Evolutionary conservation across 2,329 filamentous ascomycete genomes (phyloP).

Genomic region (Talaromyces albobiverticillius): DNA sequence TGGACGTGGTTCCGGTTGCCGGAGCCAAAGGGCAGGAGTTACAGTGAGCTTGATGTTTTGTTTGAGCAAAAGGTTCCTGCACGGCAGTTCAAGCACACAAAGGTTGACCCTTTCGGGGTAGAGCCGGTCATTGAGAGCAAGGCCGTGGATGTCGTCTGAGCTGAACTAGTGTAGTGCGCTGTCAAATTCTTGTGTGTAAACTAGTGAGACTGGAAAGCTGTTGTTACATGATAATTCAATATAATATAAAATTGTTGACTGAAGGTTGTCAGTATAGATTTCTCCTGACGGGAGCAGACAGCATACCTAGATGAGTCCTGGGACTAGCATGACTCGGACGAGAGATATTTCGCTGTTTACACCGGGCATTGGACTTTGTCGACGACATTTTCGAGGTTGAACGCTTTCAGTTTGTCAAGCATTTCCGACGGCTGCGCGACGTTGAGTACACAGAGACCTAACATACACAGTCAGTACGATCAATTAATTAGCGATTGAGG

Average conservation of each 20-base stretch:
- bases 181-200: too few relatives aligned
- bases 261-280: too few relatives aligned
- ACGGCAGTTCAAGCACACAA: conserved; percentile 64
- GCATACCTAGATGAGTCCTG: too few relatives aligned
- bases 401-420: conserved; percentile 19
- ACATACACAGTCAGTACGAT: neutral
- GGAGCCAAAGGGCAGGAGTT: conserved; percentile 35
- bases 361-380: conserved; percentile 22
- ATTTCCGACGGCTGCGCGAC: conserved; percentile 26
- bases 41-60: conserved; percentile 39
- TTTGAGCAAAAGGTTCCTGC: conserved; percentile 68
- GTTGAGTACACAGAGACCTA: conserved; percentile 33
- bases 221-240: too few relatives aligned
- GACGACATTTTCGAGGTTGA: conserved; percentile 17
- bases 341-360: too few relatives aligned
- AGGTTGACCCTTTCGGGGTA: conserved; percentile 53
- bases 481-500: neutral
- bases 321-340: too few relatives aligned
- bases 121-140: too few relatives aligned
- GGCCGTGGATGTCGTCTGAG: too few relatives aligned
- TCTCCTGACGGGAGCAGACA: too few relatives aligned
- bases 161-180: too few relatives aligned
- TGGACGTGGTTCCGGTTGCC: conserved; percentile 15
- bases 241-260: too few relatives aligned
- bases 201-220: too few relatives aligned